phyloP scores from a whole-genome alignment of 176 grass and related monocot genomes.

The Bonia amplexicaulis region DNA sequence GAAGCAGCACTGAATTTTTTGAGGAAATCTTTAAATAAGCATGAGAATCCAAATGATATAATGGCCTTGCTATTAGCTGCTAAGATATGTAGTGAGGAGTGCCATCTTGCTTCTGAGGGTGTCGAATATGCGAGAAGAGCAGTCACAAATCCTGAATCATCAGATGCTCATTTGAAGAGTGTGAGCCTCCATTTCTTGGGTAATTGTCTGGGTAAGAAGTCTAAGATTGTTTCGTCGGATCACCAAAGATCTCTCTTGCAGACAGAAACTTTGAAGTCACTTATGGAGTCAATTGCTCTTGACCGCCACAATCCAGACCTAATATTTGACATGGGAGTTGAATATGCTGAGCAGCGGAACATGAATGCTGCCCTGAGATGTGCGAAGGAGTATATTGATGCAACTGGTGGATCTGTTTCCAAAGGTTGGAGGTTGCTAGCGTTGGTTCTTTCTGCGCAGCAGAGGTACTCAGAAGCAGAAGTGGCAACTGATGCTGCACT shows the following conservation, averaged over 20 bases:
- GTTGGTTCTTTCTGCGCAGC: constrained; percentile 70
- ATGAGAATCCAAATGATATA: constrained; percentile 75
- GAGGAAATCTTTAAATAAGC: constrained; percentile 71
- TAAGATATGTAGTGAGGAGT: constrained; percentile 72
- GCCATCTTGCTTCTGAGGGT: constrained; percentile 58
- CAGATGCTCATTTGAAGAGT: constrained; percentile 51
- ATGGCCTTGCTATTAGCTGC: constrained; percentile 58
- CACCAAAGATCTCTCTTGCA: constrained; percentile 76
- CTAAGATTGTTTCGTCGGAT: constrained; percentile 75
- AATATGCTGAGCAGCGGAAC: constrained; percentile 82
- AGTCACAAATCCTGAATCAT: constrained; percentile 30
- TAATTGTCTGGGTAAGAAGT: constrained; percentile 59
- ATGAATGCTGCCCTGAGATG: constrained; percentile 56
- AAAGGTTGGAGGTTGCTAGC: constrained; percentile 90
- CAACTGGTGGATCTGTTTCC: constrained; percentile 62
- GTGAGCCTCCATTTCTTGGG: constrained; percentile 62
- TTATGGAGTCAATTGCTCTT: constrained; percentile 49
- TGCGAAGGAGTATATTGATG: constrained; percentile 79
- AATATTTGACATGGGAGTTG: constrained; percentile 67
- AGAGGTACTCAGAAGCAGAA: constrained; percentile 65
- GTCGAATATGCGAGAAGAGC: constrained; percentile 64
- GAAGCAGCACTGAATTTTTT: constrained; percentile 68
- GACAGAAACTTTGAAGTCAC: constrained; percentile 66
- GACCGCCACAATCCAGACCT: constrained; percentile 53
- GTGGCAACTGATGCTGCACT: constrained; percentile 72